A percentile compares a stretch with the other conserved stretches of the same genome.
Conservation (phyloP, 2,329 filamentous ascomycete species). For the Colletotrichum aenigma region DNA sequence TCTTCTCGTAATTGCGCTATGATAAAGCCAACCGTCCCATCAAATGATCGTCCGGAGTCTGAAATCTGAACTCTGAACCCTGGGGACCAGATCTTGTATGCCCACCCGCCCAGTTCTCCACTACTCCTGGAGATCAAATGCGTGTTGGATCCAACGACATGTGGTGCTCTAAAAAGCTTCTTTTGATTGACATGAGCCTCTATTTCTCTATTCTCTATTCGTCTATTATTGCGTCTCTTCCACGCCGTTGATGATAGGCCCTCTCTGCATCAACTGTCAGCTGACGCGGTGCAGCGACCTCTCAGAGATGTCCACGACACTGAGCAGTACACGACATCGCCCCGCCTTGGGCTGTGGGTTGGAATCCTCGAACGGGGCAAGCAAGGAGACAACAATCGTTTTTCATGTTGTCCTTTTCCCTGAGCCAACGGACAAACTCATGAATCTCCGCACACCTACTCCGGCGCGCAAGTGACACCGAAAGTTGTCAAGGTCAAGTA, state of each 20-base stretch:
- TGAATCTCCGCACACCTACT: background rate
- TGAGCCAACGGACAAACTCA: background rate
- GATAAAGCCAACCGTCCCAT: background rate
- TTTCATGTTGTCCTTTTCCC: background rate
- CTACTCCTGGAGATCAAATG: background rate
- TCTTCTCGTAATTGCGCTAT: background rate
- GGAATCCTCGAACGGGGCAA: background rate
- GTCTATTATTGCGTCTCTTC: background rate
- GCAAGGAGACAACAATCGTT: background rate
- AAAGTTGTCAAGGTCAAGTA: background rate
- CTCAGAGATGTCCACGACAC: background rate
- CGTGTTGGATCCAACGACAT: background rate
- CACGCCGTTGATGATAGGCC: background rate
- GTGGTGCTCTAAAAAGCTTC: background rate
- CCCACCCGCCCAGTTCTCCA: background rate
- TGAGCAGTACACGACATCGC: background rate
- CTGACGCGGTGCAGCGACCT: background rate
- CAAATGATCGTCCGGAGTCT: background rate
- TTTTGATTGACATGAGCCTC: background rate
- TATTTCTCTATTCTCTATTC: background rate
- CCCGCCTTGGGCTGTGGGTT: background rate
- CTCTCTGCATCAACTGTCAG: background rate
- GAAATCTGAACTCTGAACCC: background rate
- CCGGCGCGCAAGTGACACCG: background rate
- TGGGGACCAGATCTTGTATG: background rate